Conservation (phyloP, 768 basidiomycete genomes). For the Tricholoma bakamatsutake region DNA sequence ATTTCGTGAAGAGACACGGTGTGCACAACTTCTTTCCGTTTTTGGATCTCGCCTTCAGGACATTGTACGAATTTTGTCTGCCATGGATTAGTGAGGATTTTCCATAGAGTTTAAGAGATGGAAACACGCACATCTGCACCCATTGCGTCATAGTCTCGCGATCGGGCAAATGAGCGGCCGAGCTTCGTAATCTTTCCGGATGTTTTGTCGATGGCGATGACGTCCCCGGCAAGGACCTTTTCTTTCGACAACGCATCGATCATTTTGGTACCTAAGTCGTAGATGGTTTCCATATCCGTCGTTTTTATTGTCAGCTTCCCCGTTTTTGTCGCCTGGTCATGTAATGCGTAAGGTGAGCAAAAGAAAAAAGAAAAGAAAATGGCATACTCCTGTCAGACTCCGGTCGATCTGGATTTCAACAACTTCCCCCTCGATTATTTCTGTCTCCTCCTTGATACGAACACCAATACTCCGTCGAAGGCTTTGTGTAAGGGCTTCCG, state of each 20-base stretch:
- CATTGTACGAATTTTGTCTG: constrained; percentile 98
- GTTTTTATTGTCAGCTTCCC: constrained; percentile 97
- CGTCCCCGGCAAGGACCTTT: constrained; percentile 92
- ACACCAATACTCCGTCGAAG: constrained; percentile 96
- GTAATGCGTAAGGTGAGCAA: background rate
- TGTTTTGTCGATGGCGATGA: constrained; percentile 95
- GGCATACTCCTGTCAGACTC: constrained; percentile 84
- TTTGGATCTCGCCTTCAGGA: constrained; percentile 97
- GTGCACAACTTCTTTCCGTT: constrained; percentile 95
- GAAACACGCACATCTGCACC: constrained; percentile 81
- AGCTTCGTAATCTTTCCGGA: constrained; percentile 96
- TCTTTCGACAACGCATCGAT: constrained; percentile 96
- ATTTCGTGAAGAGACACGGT: constrained; percentile 98
- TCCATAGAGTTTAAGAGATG: constrained; percentile 2
- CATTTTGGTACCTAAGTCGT: constrained; percentile 98
- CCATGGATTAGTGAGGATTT: constrained; percentile 3
- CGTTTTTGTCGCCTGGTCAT: constrained; percentile 85
- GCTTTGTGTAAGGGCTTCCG: constrained; percentile 95
- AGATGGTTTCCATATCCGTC: constrained; percentile 99
- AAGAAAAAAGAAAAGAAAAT: constrained; percentile 7
- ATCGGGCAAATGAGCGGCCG: constrained; percentile 93
- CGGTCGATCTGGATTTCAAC: constrained; percentile 98
- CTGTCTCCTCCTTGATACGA: constrained; percentile 94
- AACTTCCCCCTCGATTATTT: constrained; percentile 96
- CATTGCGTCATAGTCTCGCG: constrained; percentile 98